phyloP scores from a whole-genome alignment of 345 rosid genomes.

The Eucalyptus polyanthemos region DNA sequence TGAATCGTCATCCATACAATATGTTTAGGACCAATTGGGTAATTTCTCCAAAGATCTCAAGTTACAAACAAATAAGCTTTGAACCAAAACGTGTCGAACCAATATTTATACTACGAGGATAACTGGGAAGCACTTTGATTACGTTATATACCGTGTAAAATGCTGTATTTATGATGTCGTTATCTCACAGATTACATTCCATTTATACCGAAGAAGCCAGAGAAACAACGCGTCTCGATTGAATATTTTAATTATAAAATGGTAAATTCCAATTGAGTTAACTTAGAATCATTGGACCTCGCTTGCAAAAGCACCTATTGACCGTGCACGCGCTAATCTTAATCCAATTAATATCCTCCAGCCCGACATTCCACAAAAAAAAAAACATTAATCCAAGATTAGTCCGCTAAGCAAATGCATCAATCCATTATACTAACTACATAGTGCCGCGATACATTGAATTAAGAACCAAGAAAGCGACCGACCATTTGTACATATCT shows the following conservation, averaged over 20 bases:
- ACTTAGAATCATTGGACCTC: neutral
- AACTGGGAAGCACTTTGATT: neutral
- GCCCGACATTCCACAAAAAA: neutral
- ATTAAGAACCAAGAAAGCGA: neutral
- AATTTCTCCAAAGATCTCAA: neutral
- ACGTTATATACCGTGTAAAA: neutral
- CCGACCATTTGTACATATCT: neutral
- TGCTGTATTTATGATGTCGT: neutral
- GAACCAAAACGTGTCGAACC: neutral
- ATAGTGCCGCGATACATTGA: neutral
- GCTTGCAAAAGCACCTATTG: neutral
- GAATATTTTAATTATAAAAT: neutral
- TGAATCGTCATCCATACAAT: accelerated
- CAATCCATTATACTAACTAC: neutral
- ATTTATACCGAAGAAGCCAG: neutral
- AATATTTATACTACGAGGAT: accelerated
- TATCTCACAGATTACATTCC: neutral
- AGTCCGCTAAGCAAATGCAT: neutral
- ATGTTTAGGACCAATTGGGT: neutral
- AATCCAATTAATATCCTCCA: neutral
- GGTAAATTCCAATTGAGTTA: neutral
- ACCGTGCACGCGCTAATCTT: neutral
- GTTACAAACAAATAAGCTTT: neutral
- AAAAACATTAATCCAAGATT: neutral
- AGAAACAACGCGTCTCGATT: neutral